A percentile compares a stretch with the other conserved stretches of the same genome.
Conservation (phyloP, 2,329 filamentous ascomycete species). For the Trichophyton schoenleinii region DNA sequence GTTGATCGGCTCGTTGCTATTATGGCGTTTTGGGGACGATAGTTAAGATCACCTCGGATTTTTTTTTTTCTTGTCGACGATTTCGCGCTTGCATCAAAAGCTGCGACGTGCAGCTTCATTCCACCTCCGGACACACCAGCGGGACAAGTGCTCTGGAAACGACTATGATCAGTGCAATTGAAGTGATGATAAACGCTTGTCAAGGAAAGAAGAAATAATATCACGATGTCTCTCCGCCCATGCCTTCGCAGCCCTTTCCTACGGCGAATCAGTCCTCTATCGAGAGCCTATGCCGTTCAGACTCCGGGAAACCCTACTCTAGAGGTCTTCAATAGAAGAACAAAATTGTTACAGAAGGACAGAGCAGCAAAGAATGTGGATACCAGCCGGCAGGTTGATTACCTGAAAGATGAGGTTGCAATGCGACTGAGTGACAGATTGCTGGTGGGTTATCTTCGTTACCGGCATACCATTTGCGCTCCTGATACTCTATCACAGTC, state of each 20-base stretch:
- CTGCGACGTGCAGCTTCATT: neutral
- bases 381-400: constrained; percentile 69
- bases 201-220: neutral
- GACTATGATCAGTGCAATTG: neutral
- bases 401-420: constrained; percentile 87
- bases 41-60: neutral
- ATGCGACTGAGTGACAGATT: constrained; percentile 71
- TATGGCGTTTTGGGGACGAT: neutral
- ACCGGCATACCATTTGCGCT: neutral
- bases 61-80: neutral
- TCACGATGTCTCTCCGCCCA: constrained; percentile 19
- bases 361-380: constrained; percentile 60
- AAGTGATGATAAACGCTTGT: neutral
- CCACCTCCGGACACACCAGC: neutral
- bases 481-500: neutral
- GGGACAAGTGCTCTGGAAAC: neutral
- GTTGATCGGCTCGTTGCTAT: neutral
- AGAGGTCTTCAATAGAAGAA: constrained; percentile 79
- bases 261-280: constrained; percentile 12
- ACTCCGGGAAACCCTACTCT: constrained; percentile 63
- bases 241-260: constrained; percentile 12
- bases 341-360: constrained; percentile 87
- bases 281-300: constrained; percentile 60
- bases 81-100: neutral
- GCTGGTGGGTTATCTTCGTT: constrained; percentile 42